Evolutionary conservation across 1,284 basidiomycete genomes (phyloP), one percentile per base, ranked within the genome.

Genomic region (Macrocystidia cucumis): DNA sequence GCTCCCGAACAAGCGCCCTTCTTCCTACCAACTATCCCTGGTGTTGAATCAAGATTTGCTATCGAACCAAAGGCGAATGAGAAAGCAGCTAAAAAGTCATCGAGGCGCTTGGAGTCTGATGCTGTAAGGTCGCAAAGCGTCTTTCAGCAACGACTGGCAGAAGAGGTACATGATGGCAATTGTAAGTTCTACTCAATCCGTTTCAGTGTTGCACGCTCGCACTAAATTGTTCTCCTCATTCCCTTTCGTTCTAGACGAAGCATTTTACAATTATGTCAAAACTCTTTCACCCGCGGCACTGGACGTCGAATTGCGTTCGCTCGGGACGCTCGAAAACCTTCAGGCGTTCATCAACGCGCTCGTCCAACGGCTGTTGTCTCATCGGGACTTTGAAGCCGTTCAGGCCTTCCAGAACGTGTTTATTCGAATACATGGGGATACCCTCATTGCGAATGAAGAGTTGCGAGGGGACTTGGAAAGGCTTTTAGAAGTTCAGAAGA

Each of bases 1-100:
- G 88, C 84, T 24, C 91, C 91, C 2, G 92, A 97, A 60, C 76
- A 88, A 42, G 95, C 92, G 1, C 96, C 96, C 0, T 99, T 99
- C 71, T 99, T 98, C 71, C 64, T 99, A 11, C 92, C 92, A 5
- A 91, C 90, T 1, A 62, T 97, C 2, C 74, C 89, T 9, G 91
- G 90, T 9, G 73, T 91, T 13, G 85, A 92, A 44, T 72, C 78
- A 9, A 72, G 86, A 11, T 93, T 93, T 54, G 82, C 76, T 16
- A 51, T 81, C 2, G 65, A 69, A 19, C 56, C 64, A 38, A 65
- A 61, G 54, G 60, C 62, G 40, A 47, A 50, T 31, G 53, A 59
- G 29, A 52, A 57, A 29, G 54, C 57, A 5, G 42, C 49, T n/a
- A 62, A 65, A 44, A 75, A 73, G 40, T 47, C 62, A 12, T 71